Conservation (phyloP, 73 alveolate genomes). For the Diophrys appendiculata region DNA sequence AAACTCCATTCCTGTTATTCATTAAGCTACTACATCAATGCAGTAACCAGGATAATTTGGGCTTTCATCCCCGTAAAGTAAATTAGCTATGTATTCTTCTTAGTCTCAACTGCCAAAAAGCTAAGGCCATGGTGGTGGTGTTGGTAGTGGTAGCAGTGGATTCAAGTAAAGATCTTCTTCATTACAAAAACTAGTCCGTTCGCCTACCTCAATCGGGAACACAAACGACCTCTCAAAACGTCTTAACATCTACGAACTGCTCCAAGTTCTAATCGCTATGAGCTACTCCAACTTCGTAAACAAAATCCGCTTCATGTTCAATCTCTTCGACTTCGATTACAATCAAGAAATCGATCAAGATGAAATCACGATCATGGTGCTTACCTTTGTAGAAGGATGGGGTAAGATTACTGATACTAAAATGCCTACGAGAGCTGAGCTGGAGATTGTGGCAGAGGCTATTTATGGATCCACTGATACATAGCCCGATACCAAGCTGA, state of each 20-base stretch:
- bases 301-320: conserved; percentile 20
- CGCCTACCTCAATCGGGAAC: too few species aligned
- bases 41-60: too few species aligned
- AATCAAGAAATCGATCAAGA: conserved; percentile 47
- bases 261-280: not conserved
- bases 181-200: too few species aligned
- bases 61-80: too few species aligned
- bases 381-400: conserved; percentile 49
- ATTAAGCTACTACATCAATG: too few species aligned
- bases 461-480: conserved; percentile 17
- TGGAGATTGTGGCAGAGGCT: conserved; percentile 12
- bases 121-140: not conserved
- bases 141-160: not conserved
- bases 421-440: conserved; percentile 18
- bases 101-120: not conserved
- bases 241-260: conserved; percentile 16
- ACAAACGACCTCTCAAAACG: too few species aligned
- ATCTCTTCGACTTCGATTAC: conserved; percentile 46
- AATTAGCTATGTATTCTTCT: too few species aligned
- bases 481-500: conserved; percentile 10
- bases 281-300: conserved; percentile 19
- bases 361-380: conserved; percentile 49
- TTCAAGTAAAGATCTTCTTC: not conserved
- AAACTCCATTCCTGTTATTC: too few species aligned
- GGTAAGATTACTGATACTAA: conserved; percentile 20